Base-by-base conservation (phyloP, 441 rosid species). In the Bocquillonia castaneifolia region DNA sequence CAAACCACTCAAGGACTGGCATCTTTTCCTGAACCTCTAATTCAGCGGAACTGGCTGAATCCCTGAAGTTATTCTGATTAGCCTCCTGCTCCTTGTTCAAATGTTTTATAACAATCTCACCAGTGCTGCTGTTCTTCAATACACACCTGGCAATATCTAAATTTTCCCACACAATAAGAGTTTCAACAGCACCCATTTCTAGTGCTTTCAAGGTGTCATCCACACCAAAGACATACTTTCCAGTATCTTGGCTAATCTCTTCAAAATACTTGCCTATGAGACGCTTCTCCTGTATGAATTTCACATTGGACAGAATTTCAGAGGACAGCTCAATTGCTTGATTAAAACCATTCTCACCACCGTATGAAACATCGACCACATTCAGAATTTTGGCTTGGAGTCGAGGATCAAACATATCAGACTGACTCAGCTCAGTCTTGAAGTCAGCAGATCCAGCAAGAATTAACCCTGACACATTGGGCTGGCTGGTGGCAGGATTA, bases 361-460 rank as follows among this genome's bases (percentile, higher is more conserved):
- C 97, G 55, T 89, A 92, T 31, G 97, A 89, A 66, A 89, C 92
- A 82, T 92, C 94, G 26, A 88, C 96, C 67, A 89, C 94, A 66
- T 88, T 92, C 71, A 92, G 71, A 67, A 92, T 88, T 79, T 86
- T 89, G 12, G 96, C 94, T 76, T 86, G 96, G 55, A 88, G 91
- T 48, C 96, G 92, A 67, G 89, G 91, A 64, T 92, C 97, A 74
- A 92, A 89, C 89, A 89, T 85, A 72, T 92, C 90, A 26, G 97
- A 89, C 63, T 92, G 96, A 76, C 97, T 89, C 63, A 89, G 76
- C 81, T 92, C 97, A 15, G 97, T 92, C 80, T 92, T 92, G 79
- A 92, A 92, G 75, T 89, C 97, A 17, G 97, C 96, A 63, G 96
- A 92, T 32, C 97, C 97, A 70, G 97, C 96, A 40, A 92, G 90